Percentiles rank a stretch among this genome's conserved stretches.
Conservation (phyloP, 805 yeast species). For the Barnettozyma sp. region DNA sequence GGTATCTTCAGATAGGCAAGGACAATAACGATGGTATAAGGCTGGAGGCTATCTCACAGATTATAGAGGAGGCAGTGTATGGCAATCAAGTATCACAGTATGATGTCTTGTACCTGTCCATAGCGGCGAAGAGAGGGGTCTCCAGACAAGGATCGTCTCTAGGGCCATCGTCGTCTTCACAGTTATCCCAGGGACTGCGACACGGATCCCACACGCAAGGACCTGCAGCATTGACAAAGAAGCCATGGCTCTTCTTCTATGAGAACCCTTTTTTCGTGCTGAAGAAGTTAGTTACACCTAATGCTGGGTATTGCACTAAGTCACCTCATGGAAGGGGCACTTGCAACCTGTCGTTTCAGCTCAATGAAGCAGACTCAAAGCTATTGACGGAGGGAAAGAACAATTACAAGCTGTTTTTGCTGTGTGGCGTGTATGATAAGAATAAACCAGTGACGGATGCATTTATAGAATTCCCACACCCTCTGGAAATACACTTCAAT, state of each 20-base stretch:
- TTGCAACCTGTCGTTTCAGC: conserved; percentile 34
- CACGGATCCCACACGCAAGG: conserved; percentile 12
- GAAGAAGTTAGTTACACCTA: conserved; percentile 38
- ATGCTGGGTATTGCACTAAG: conserved; percentile 38
- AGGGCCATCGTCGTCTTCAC: conserved; percentile 3
- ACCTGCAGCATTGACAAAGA: conserved; percentile 13
- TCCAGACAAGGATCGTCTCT: conserved; percentile 1
- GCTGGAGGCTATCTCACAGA: conserved; percentile 37
- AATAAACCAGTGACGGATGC: conserved; percentile 25
- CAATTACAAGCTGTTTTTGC: conserved; percentile 38
- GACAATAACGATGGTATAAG: conserved; percentile 35
- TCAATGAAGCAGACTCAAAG: conserved; percentile 37
- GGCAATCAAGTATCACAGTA: conserved; percentile 35
- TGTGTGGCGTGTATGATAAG: conserved; percentile 43
- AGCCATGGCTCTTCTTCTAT: conserved; percentile 42
- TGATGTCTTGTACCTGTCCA: conserved; percentile 21
- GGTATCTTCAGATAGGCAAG: conserved; percentile 37
- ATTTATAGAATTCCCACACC: conserved; percentile 59
- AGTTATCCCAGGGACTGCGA: conserved; percentile 9
- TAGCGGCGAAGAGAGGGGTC: not conserved
- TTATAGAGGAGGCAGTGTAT: conserved; percentile 33
- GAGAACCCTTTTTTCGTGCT: conserved; percentile 51
- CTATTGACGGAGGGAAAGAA: conserved; percentile 29
- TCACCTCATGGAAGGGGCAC: conserved; percentile 42
- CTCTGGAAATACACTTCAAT: conserved; percentile 63